These are phyloP conservation scores for Trametes sp. DNA, from an alignment of 1,284 basidiomycete genomes.

Conservation along the genomic window DNA sequence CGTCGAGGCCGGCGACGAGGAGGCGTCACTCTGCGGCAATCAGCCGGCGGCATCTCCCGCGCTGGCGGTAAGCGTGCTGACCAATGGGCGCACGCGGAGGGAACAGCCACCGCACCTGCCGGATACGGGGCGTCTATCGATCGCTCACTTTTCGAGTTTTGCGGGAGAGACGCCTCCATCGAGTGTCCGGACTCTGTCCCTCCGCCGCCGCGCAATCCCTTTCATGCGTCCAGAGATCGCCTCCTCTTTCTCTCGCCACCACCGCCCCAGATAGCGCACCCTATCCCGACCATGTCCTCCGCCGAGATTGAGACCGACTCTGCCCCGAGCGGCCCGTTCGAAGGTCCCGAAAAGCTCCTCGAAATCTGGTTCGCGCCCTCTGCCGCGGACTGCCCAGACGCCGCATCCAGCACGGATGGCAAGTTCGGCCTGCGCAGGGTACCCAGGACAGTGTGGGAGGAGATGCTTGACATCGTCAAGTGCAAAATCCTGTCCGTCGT, in stretches of 20 bases:
- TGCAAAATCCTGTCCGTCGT: slow-evolving; percentile 96
- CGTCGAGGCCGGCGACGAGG: slow-evolving; percentile 13
- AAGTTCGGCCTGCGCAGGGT: slow-evolving; percentile 82
- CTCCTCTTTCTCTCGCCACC: slow-evolving; percentile 49
- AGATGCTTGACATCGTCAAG: slow-evolving; percentile 96
- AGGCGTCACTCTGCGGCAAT: slow-evolving; percentile 15
- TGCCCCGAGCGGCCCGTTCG: slow-evolving; percentile 65
- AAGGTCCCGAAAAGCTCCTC: slow-evolving; percentile 95
- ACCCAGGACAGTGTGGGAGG: slow-evolving; percentile 86
- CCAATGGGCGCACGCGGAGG: slow-evolving; percentile 3
- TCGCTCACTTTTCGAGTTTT: slow-evolving; percentile 21
- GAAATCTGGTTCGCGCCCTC: slow-evolving; percentile 98
- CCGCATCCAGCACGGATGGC: slow-evolving; percentile 46
- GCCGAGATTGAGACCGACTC: slow-evolving; percentile 44
- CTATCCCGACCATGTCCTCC: slow-evolving; percentile 37
- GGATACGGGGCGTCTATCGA: slow-evolving; percentile 26
- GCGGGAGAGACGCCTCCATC: slow-evolving; percentile 11
- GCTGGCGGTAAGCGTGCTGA: neutral
- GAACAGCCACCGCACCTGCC: slow-evolving; percentile 25
- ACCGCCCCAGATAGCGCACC: slow-evolving; percentile 60
- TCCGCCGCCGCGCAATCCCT: slow-evolving; percentile 39
- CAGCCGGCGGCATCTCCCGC: slow-evolving; percentile 5
- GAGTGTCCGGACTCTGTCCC: slow-evolving; percentile 18
- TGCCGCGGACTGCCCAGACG: slow-evolving; percentile 62
- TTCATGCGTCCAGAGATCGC: slow-evolving; percentile 66